phyloP scores from a whole-genome alignment of 1,284 basidiomycete genomes.

The Ceratobasidium sp. region DNA sequence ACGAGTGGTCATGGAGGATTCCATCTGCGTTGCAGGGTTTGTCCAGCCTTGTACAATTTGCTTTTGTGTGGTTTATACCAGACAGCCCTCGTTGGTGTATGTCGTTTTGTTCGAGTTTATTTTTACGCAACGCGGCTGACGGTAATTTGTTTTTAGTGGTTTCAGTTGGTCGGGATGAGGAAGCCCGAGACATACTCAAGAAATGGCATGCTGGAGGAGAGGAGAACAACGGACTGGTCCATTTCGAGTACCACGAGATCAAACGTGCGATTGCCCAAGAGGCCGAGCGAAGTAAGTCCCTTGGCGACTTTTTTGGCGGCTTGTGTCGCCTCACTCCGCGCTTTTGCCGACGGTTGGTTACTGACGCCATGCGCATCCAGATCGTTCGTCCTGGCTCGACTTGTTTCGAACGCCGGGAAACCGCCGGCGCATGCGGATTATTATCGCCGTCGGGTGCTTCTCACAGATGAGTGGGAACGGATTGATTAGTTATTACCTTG shows the following conservation, averaged over 20 bases:
- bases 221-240: conserved; percentile 50
- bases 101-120: conserved; percentile 48
- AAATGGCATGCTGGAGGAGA: conserved; percentile 43
- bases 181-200: conserved; percentile 42
- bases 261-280: conserved; percentile 50
- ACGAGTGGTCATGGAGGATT: conserved; percentile 51
- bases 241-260: conserved; percentile 53
- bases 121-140: conserved; percentile 55
- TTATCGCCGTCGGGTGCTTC: conserved; percentile 56
- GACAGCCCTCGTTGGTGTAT: conserved; percentile 57
- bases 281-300: conserved; percentile 43
- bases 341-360: too few relatives aligned
- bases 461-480: conserved; percentile 48
- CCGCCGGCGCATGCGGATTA: conserved; percentile 47
- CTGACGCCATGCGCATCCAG: too few relatives aligned
- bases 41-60: conserved; percentile 48
- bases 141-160: conserved; percentile 54
- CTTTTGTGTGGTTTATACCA: conserved; percentile 48
- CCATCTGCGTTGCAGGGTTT: conserved; percentile 50
- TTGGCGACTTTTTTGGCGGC: not conserved
- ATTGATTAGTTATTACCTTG: conserved; percentile 62
- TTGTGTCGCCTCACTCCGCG: not conserved
- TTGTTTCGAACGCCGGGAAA: conserved; percentile 50
- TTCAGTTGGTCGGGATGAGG: conserved; percentile 41
- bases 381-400: conserved; percentile 42